Conservation (phyloP, 2,329 filamentous ascomycete genomes). For the Salinomyces thailandicus region DNA sequence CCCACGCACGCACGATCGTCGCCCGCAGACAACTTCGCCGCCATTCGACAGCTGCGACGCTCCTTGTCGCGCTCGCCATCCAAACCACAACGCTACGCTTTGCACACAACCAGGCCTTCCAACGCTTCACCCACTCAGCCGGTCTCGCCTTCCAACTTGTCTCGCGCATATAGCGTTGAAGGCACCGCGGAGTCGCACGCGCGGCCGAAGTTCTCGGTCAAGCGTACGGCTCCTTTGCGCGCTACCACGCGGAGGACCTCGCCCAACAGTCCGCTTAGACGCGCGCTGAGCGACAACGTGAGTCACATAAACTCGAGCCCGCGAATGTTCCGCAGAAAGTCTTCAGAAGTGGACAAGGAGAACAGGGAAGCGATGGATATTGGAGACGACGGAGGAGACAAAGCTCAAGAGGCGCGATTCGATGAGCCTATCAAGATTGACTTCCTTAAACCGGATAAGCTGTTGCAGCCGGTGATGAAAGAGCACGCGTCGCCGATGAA, state of each 20-base stretch:
- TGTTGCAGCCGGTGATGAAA: constrained; percentile 32
- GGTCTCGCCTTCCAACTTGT: constrained; percentile 33
- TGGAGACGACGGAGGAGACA: constrained; percentile 15
- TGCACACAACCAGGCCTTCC: constrained; percentile 41
- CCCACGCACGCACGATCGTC: constrained; percentile 46
- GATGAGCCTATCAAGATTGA: constrained; percentile 40
- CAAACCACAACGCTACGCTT: constrained; percentile 59
- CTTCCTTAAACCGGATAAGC: constrained; percentile 39
- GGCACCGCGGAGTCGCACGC: constrained; percentile 11
- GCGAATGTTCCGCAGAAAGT: constrained; percentile 35
- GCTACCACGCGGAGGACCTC: constrained; percentile 56
- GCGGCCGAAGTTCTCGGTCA: constrained; percentile 37
- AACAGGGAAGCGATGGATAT: constrained; percentile 27
- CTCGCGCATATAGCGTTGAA: constrained; percentile 36
- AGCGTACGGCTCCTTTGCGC: constrained; percentile 19
- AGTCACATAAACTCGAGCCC: constrained; percentile 61
- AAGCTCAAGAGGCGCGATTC: constrained; percentile 18
- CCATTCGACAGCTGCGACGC: constrained; percentile 71
- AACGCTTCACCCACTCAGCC: constrained; percentile 26
- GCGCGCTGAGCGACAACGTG: constrained; percentile 58
- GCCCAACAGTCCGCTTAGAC: constrained; percentile 71
- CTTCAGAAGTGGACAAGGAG: constrained; percentile 37
- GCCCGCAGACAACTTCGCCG: constrained; percentile 70
- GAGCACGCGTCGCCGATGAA: constrained; percentile 45
- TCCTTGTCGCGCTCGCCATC: constrained; percentile 91